Percentiles rank a stretch among this genome's conserved stretches.
Evolutionary conservation across 805 yeast species (phyloP).

Genomic region (Peterozyma toletana): DNA sequence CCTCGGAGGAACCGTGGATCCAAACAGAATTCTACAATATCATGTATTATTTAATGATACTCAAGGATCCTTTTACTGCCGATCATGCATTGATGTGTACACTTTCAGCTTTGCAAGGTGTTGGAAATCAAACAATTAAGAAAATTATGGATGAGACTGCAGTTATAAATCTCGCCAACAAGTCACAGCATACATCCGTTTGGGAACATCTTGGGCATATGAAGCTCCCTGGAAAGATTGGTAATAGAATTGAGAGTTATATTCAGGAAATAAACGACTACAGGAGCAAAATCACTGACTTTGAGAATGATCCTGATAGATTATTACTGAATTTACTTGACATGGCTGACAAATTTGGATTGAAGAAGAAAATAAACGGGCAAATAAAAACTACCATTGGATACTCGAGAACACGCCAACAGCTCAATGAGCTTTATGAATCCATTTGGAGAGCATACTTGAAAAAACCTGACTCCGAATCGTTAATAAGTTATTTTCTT

Average conservation of each 20-base stretch:
- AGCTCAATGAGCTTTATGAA: constrained; percentile 29
- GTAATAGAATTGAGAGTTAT: constrained; percentile 8
- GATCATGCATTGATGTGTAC: constrained; percentile 21
- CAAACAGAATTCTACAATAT: constrained; percentile 34
- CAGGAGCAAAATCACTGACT: constrained; percentile 14
- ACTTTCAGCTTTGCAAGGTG: constrained; percentile 13
- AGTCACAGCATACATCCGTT: background rate
- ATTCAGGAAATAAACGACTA: constrained; percentile 12
- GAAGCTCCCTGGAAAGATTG: background rate
- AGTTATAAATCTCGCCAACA: constrained; percentile 5
- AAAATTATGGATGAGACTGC: constrained; percentile 7
- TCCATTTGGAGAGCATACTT: constrained; percentile 22
- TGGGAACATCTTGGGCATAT: background rate
- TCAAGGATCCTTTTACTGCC: constrained; percentile 21
- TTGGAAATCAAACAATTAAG: constrained; percentile 7
- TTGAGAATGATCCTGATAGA: constrained; percentile 24
- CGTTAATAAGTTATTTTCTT: constrained; percentile 32
- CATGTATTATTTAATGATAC: constrained; percentile 40
- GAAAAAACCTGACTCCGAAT: constrained; percentile 16
- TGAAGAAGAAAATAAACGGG: constrained; percentile 20
- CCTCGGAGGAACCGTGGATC: constrained; percentile 46
- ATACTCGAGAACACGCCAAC: constrained; percentile 17
- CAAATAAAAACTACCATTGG: constrained; percentile 19
- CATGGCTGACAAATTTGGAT: constrained; percentile 26
- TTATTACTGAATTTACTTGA: constrained; percentile 26